These are phyloP conservation scores for Dryas drummondii DNA, from an alignment of 306 rosid genomes.

Conservation along the genomic window DNA sequence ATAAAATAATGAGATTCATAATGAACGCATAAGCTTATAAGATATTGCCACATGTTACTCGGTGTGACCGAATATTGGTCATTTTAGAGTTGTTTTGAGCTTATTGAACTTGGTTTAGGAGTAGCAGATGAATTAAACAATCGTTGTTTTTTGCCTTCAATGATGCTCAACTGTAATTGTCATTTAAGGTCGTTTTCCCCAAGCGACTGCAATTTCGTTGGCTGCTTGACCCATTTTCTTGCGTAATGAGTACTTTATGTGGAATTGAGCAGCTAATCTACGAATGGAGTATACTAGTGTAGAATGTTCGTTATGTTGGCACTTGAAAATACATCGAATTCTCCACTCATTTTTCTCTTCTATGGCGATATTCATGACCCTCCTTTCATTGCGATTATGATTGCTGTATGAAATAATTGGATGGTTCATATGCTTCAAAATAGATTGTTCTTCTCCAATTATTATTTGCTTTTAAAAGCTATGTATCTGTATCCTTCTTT, in stretches of 20 bases:
- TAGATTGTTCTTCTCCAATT: neutral
- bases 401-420: neutral
- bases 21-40: no score
- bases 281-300: neutral
- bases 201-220: no score
- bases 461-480: neutral
- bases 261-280: neutral
- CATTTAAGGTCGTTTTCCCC: neutral
- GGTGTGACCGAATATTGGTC: neutral
- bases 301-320: neutral
- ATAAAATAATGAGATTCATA: no score
- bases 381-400: neutral
- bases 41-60: no score
- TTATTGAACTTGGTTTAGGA: neutral
- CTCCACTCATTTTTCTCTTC: neutral
- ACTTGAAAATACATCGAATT: slow-evolving; percentile 5
- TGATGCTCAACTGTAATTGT: no score
- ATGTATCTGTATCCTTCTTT: neutral
- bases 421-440: slow-evolving; percentile 2
- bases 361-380: neutral
- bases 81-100: neutral
- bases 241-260: neutral
- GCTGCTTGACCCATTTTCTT: neutral
- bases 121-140: neutral
- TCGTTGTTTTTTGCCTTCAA: no score